Evolutionary conservation across 768 basidiomycete species (phyloP).

Genomic region (Termitomyces sp.): DNA sequence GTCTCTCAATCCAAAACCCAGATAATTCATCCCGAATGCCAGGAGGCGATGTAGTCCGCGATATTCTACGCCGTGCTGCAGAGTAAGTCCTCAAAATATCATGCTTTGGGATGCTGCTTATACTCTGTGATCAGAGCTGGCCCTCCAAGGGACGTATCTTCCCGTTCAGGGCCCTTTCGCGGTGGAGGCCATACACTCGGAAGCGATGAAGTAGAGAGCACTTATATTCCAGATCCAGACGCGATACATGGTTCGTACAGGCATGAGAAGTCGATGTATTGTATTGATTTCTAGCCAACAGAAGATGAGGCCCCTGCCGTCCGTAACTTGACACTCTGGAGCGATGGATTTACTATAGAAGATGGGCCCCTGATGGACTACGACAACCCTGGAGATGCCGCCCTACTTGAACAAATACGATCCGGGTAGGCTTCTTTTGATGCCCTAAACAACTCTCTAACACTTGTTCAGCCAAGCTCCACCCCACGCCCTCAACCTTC

Average conservation of each 20-base stretch:
- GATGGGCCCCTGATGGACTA: slow-evolving; percentile 85
- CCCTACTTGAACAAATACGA: slow-evolving; percentile 72
- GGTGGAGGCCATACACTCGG: slow-evolving; percentile 86
- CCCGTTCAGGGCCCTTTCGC: slow-evolving; percentile 40
- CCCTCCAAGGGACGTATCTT: slow-evolving; percentile 23
- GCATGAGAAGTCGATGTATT: not conserved
- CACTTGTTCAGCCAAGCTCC: slow-evolving; percentile 65
- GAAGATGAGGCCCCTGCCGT: slow-evolving; percentile 52
- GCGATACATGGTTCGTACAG: slow-evolving; percentile 28
- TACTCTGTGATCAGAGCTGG: slow-evolving; percentile 30
- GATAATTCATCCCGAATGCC: slow-evolving; percentile 44
- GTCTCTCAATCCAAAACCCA: slow-evolving; percentile 87
- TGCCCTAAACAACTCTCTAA: not conserved
- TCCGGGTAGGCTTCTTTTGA: slow-evolving; percentile 58
- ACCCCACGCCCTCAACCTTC: slow-evolving; percentile 69
- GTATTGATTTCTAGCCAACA: not conserved
- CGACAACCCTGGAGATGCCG: slow-evolving; percentile 70
- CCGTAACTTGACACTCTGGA: slow-evolving; percentile 87
- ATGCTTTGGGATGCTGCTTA: not conserved
- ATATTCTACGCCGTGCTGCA: slow-evolving; percentile 77
- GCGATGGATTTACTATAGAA: slow-evolving; percentile 88
- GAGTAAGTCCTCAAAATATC: slow-evolving; percentile 47
- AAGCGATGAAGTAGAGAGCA: slow-evolving; percentile 82
- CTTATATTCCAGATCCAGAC: slow-evolving; percentile 72
- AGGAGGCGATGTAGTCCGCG: slow-evolving; percentile 60